Evolutionary conservation across 108 stramenopile genomes (phyloP).

Genomic region (Stephanodiscus triporus): DNA sequence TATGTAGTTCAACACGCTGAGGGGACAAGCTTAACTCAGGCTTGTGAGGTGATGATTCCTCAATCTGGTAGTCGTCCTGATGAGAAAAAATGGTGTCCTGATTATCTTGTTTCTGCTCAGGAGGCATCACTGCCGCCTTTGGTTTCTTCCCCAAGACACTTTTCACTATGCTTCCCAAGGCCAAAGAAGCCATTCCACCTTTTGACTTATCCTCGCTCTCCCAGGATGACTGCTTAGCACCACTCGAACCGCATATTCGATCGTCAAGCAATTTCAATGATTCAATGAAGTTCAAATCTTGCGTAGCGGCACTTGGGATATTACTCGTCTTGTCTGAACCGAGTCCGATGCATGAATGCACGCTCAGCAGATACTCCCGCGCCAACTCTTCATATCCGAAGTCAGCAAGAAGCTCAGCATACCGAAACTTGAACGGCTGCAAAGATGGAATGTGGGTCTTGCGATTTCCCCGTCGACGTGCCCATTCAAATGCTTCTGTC

Average conservation of each 20-base stretch:
- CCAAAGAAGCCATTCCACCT: constrained; percentile 14
- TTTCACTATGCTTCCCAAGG: constrained; percentile 22
- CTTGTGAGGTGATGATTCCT: not conserved
- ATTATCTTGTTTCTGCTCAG: not conserved
- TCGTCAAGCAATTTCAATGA: constrained; percentile 50
- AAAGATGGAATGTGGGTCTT: constrained; percentile 64
- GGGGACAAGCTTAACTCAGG: not conserved
- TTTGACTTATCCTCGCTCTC: constrained; percentile 10
- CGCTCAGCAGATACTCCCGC: constrained; percentile 54
- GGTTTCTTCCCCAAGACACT: constrained; percentile 9
- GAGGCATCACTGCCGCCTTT: not conserved
- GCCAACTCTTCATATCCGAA: constrained; percentile 62
- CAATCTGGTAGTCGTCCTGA: not conserved
- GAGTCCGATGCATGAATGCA: constrained; percentile 55
- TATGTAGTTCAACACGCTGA: not conserved
- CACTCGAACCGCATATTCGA: constrained; percentile 39
- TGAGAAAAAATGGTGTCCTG: not conserved
- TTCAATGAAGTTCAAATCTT: constrained; percentile 24
- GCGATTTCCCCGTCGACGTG: constrained; percentile 79
- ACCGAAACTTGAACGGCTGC: constrained; percentile 79
- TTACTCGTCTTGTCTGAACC: constrained; percentile 12
- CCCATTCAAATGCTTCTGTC: constrained; percentile 94
- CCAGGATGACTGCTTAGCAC: constrained; percentile 34
- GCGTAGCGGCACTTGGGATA: constrained; percentile 8
- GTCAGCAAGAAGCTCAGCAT: constrained; percentile 77